Base-by-base conservation (phyloP, 345 rosid species). In the Eucalyptus microcorys region DNA sequence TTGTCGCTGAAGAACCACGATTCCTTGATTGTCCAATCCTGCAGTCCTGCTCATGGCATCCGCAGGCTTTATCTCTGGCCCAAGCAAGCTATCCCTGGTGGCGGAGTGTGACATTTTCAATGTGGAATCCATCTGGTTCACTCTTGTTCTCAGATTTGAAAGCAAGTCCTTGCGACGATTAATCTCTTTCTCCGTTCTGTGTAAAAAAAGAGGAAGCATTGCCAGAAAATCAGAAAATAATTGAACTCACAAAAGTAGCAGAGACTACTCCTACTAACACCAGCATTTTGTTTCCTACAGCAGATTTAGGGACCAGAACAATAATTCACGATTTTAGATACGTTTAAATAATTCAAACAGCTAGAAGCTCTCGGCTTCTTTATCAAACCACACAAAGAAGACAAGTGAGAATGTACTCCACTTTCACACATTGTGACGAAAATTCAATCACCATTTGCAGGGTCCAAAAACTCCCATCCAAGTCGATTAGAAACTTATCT, bases 151-250 rank as follows among this genome's bases (percentile, higher is more conserved):
- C 93, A 97, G 85, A 92, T 95, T 96, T 48, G 94, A 92, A 84
- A 94, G 91, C 98, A 95, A 94, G 91, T 98, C 99, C 93, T 92
- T 97, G 85, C 99, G 98, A 55, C 97, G 96, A 89, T 98, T 98
- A 95, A 97, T 95, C 94, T 98, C 99, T 91, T 95, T 98, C 91
- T 96, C 99, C 11, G 99, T 94, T 88, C 99, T 98, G 96, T 59
- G 24, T 26, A 92, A 34, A 50, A 89, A 88, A 86, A 50, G 24
- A 88, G 87, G 52, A 52, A 86, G 37, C 37, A 80, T 55, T 22
- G 55, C 81, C 88, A 57, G 42, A 83, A 84, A 61, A 59, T 34
- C 43, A 88, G 26, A 22, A 53, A 43, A 7, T 30, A 24, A 42
- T 40, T 66, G 43, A 42, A 9, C 57, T 55, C 48, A 83, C 10